Evolutionary conservation across 31 red algal species (phyloP).

Genomic region (Endocladia muricata): DNA sequence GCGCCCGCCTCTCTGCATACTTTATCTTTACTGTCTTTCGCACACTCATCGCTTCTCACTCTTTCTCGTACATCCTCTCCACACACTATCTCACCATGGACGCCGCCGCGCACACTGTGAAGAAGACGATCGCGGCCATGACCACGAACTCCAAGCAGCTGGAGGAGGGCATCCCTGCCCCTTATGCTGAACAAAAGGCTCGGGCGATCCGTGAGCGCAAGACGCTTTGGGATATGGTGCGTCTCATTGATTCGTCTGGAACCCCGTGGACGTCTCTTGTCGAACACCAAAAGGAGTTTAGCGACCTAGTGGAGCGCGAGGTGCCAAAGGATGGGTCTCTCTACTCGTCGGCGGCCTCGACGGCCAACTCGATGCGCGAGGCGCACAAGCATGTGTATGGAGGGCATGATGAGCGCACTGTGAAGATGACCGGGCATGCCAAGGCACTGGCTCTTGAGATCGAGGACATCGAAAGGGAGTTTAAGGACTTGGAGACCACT

Average conservation of each 20-base stretch:
- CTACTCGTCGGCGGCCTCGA: background rate
- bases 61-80: background rate
- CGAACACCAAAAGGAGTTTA: background rate
- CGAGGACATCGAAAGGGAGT: constrained; percentile 5
- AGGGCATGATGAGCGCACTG: background rate
- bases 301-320: background rate
- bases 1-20: no score
- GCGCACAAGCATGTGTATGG: background rate
- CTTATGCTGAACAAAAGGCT: background rate
- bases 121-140: background rate
- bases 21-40: no score
- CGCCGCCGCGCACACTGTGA: background rate
- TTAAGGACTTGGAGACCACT: background rate
- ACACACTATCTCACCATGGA: no score
- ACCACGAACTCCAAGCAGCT: background rate
- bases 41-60: background rate
- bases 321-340: background rate
- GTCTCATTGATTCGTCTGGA: background rate
- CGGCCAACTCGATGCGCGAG: background rate
- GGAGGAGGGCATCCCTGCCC: background rate
- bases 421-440: background rate
- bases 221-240: background rate
- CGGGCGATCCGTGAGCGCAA: background rate
- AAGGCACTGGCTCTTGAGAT: background rate
- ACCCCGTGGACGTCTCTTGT: background rate